Percentiles rank a stretch among this genome's conserved stretches.
phyloP scores from a whole-genome alignment of 441 rosid species.

The Pelargonium myrrhifolium region DNA sequence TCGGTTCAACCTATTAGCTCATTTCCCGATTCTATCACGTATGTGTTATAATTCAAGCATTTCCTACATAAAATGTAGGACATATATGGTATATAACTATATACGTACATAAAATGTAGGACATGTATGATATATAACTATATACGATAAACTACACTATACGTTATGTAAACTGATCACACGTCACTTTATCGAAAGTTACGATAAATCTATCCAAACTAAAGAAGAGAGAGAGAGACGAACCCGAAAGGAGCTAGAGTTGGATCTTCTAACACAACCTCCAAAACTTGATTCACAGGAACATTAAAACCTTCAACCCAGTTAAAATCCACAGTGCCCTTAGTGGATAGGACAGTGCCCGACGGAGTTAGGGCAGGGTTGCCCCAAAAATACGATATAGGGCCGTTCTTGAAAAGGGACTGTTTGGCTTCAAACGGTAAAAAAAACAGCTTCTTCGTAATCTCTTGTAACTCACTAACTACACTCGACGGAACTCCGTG shows the following conservation, averaged over 20 bases:
- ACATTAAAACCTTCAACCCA: conserved; percentile 62
- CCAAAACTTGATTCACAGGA: conserved; percentile 38
- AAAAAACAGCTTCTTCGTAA: conserved; percentile 33
- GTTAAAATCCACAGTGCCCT: conserved; percentile 27
- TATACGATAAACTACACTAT: no score
- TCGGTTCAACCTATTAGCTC: no score
- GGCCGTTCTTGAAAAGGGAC: conserved; percentile 22
- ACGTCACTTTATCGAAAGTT: no score
- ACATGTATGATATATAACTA: no score
- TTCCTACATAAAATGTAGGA: no score
- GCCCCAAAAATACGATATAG: conserved; percentile 69
- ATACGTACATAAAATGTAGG: no score
- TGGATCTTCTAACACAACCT: conserved; percentile 21
- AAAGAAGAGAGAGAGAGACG: neutral
- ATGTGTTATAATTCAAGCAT: no score
- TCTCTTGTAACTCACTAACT: conserved; percentile 32
- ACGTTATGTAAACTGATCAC: no score
- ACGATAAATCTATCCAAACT: no score
- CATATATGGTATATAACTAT: no score
- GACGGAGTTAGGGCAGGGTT: conserved; percentile 49
- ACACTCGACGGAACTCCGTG: conserved; percentile 48
- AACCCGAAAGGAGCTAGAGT: conserved; percentile 53
- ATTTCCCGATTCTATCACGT: no score
- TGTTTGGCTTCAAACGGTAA: conserved; percentile 48
- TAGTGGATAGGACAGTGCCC: conserved; percentile 37